Base-by-base conservation (phyloP, 75 land plant genomes). In the Gnetum montanum region DNA sequence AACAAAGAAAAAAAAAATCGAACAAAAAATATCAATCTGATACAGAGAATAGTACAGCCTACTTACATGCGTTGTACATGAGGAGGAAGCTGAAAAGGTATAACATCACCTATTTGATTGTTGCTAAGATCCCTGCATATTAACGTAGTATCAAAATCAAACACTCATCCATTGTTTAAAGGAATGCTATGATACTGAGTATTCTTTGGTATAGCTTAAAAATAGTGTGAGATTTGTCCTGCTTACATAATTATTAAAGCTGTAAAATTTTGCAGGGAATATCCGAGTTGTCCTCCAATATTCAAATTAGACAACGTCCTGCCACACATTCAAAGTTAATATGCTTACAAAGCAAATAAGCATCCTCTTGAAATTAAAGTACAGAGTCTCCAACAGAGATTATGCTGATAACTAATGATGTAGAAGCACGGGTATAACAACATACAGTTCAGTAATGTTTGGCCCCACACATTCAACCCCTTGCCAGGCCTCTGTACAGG, bases 391-490 rank as follows among this genome's bases (percentile, higher is more conserved):
- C 35, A 18, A 18, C 60, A 11, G n/a, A n/a, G n/a, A n/a, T n/a
- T n/a, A n/a, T n/a, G n/a, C n/a, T n/a, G n/a, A n/a, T n/a, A n/a
- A n/a, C n/a, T n/a, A n/a, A n/a, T n/a, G n/a, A n/a, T n/a, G n/a
- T n/a, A n/a, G n/a, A n/a, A n/a, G n/a, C n/a, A n/a, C n/a, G n/a
- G n/a, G n/a, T n/a, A n/a, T n/a, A n/a, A n/a, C n/a, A 6, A 36
- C 72, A 34, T 79, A 88, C 88, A 88, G 57, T 63, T 25, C 61
- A 15, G 85, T 84, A 34, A 88, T 66, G 54, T 84, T 83, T 5
- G 88, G 57, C 19, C 46, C 68, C 28, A 71, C 68, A 51, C 94
- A 88, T 25, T 45, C 24, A 6, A 88, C 78, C 1, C 88, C 89
- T 49, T 66, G 80, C 89, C 88, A 88, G 2, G 22, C 10, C 22